These are phyloP conservation scores for Xylaria sp. DNA, from an alignment of 2,329 filamentous ascomycete species.

Conservation along the genomic window DNA sequence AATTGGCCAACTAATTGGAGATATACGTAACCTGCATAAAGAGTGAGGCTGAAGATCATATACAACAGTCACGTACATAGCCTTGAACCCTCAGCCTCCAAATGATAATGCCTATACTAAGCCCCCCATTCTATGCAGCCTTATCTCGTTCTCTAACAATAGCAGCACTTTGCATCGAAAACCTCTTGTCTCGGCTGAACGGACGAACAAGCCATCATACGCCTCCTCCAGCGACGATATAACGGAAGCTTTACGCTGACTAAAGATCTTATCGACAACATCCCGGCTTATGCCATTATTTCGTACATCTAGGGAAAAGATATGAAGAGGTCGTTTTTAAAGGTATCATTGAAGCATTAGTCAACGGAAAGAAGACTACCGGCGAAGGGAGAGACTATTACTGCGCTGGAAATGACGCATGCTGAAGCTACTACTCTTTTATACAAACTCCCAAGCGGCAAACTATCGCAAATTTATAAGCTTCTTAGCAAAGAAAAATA, in stretches of 20 bases:
- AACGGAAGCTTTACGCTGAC: background rate
- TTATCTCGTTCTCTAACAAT: background rate
- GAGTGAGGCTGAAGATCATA: background rate
- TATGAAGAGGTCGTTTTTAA: background rate
- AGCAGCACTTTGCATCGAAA: background rate
- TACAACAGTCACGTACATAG: background rate
- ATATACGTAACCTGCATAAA: background rate
- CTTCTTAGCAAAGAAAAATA: too few species aligned
- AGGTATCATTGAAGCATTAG: background rate
- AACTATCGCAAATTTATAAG: too few species aligned
- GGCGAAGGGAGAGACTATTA: too few species aligned
- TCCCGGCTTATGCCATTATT: background rate
- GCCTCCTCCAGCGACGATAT: background rate
- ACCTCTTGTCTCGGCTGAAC: background rate
- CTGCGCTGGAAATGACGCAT: too few species aligned
- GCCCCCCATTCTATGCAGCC: background rate
- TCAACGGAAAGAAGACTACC: too few species aligned
- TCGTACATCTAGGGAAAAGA: background rate
- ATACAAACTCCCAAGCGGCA: too few species aligned
- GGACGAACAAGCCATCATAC: background rate
- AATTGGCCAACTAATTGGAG: too few species aligned
- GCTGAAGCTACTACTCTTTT: too few species aligned
- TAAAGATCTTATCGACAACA: background rate
- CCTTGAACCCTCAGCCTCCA: background rate
- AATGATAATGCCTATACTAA: background rate